Conservation (phyloP, 768 basidiomycete genomes). For the Suillus bovinus region DNA sequence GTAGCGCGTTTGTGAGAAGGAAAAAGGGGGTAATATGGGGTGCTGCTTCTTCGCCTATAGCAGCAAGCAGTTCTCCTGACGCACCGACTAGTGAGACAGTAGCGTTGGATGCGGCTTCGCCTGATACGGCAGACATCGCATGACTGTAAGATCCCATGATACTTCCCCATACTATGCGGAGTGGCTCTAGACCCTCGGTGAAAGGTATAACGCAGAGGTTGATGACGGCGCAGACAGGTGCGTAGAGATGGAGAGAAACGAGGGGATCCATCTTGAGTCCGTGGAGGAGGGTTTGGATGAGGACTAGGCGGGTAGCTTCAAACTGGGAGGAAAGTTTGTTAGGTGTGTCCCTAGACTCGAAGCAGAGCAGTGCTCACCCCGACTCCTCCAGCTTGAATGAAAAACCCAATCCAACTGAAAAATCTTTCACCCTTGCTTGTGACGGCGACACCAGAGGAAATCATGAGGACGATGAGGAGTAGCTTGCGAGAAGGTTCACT, state of each 20-base stretch:
- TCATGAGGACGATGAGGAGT: slow-evolving; percentile 83
- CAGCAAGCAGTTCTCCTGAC: not conserved
- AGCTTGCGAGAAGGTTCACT: slow-evolving; percentile 85
- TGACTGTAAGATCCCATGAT: slow-evolving; percentile 23
- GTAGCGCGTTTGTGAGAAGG: slow-evolving; percentile 78
- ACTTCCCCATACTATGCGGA: slow-evolving; percentile 37
- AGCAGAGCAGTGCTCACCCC: slow-evolving; percentile 41
- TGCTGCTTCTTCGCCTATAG: not conserved
- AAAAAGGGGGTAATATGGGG: slow-evolving; percentile 59
- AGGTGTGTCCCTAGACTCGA: not conserved
- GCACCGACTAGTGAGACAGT: not conserved
- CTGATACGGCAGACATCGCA: not conserved
- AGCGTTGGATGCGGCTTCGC: not conserved
- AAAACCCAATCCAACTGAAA: slow-evolving; percentile 86
- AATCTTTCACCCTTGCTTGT: slow-evolving; percentile 87
- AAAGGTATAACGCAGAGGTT: slow-evolving; percentile 86
- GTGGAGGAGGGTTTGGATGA: slow-evolving; percentile 93
- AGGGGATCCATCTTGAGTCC: slow-evolving; percentile 98
- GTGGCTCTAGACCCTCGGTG: slow-evolving; percentile 88
- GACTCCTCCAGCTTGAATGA: slow-evolving; percentile 86
- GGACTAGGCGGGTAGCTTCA: slow-evolving; percentile 91
- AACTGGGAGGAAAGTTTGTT: slow-evolving; percentile 44
- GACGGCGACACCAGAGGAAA: slow-evolving; percentile 86
- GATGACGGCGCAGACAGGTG: slow-evolving; percentile 90
- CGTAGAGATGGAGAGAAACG: slow-evolving; percentile 94